Conservation (phyloP, 2,329 filamentous ascomycete genomes). For the Alternaria ventricosa region DNA sequence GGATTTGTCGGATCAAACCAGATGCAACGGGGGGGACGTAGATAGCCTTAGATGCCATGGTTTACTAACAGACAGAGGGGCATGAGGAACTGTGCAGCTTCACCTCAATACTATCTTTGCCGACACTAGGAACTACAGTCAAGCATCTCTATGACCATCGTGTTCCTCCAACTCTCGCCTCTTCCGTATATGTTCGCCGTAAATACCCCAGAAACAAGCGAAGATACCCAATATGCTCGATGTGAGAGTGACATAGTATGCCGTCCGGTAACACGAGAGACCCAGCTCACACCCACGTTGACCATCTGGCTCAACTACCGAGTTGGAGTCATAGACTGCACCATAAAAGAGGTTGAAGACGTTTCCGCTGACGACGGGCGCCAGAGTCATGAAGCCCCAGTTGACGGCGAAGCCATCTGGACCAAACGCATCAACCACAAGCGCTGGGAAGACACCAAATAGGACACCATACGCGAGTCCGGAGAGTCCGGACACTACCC, state of each 20-base stretch:
- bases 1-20: too few relatives aligned
- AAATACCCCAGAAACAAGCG: constrained; percentile 74
- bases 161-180: constrained; percentile 41
- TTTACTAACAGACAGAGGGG: too few relatives aligned
- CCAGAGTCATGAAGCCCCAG: constrained; percentile 93
- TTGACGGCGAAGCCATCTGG: constrained; percentile 89
- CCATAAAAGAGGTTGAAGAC: constrained; percentile 94
- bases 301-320: constrained; percentile 69
- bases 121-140: neutral
- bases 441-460: constrained; percentile 91
- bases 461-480: constrained; percentile 91
- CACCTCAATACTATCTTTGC: neutral
- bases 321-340: constrained; percentile 80
- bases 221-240: constrained; percentile 73
- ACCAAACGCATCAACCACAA: constrained; percentile 87
- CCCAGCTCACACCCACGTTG: constrained; percentile 79
- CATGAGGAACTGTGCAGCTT: neutral
- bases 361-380: constrained; percentile 86
- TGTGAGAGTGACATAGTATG: constrained; percentile 79
- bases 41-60: neutral
- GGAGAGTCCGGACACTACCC: constrained; percentile 79
- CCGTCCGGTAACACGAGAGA: constrained; percentile 77
- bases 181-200: constrained; percentile 58
- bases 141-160: constrained; percentile 41
- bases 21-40: too few relatives aligned